Conservation (phyloP, 805 yeast genomes). For the Metschnikowia hibisci region DNA sequence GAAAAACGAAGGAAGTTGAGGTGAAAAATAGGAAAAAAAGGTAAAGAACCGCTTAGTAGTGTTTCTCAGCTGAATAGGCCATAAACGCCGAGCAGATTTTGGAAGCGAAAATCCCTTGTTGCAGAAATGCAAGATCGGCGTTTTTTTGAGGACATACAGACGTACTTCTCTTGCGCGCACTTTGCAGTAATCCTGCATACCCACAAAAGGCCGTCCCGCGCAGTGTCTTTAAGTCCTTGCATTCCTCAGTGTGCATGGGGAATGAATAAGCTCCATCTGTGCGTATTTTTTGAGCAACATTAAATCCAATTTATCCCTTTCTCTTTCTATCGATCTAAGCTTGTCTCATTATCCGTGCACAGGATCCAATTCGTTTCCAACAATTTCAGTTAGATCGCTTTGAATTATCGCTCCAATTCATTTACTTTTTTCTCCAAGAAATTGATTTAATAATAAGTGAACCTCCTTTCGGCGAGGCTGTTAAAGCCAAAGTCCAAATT, state of each 20-base stretch:
- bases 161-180: not conserved
- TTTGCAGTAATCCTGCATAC: not conserved
- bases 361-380: not conserved
- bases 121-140: not conserved
- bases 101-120: slow-evolving; percentile 5
- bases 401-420: too few species aligned
- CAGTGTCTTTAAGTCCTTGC: not conserved
- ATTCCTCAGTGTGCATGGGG: slow-evolving; percentile 3
- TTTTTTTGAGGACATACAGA: slow-evolving; percentile 2
- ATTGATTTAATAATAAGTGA: too few species aligned
- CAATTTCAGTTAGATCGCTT: not conserved
- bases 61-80: not conserved
- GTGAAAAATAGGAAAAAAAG: not conserved
- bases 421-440: too few species aligned
- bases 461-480: too few species aligned
- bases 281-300: slow-evolving; percentile 4
- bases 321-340: not conserved
- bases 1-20: not conserved
- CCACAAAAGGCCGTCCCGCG: not conserved
- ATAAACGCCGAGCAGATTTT: slow-evolving; percentile 1
- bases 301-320: not conserved
- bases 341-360: not conserved
- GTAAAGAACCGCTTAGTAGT: not conserved
- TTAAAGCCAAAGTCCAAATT: too few species aligned
- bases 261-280: slow-evolving; percentile 1